Evolutionary conservation across 2,329 filamentous ascomycete genomes (phyloP).

Genomic region (Alternaria triticina): DNA sequence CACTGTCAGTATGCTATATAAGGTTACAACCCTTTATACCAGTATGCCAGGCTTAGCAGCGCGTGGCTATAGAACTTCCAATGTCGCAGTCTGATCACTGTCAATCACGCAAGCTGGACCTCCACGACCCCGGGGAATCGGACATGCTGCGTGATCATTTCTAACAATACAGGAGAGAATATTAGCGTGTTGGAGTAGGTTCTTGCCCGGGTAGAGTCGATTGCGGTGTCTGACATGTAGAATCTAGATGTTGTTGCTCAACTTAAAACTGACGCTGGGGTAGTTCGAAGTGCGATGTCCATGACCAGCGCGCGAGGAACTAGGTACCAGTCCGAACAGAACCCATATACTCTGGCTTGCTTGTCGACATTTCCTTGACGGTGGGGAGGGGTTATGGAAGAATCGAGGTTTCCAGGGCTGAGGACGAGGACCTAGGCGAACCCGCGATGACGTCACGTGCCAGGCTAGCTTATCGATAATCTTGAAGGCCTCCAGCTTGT

Average conservation of each 20-base stretch:
- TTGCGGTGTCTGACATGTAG: neutral
- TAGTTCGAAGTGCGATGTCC: neutral
- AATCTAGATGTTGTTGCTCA: neutral
- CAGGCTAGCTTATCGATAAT: too few species aligned
- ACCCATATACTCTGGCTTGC: neutral
- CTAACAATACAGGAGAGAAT: too few species aligned
- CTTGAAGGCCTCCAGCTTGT: neutral
- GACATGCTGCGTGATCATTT: too few species aligned
- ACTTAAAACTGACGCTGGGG: neutral
- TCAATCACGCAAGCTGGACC: too few species aligned
- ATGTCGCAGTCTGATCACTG: neutral
- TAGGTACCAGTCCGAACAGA: neutral
- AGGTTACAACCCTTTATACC: neutral
- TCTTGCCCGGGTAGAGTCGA: neutral
- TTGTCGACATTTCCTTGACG: neutral
- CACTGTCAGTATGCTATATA: neutral
- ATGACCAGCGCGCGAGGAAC: neutral
- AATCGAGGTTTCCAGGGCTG: neutral
- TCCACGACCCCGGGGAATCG: too few species aligned
- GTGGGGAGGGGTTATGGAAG: neutral
- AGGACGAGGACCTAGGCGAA: neutral
- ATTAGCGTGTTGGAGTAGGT: too few species aligned
- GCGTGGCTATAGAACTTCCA: accelerated
- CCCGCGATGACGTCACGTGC: neutral
- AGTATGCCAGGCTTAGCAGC: neutral